Conservation (phyloP, 306 rosid genomes). For the Vigna unguiculata region DNA sequence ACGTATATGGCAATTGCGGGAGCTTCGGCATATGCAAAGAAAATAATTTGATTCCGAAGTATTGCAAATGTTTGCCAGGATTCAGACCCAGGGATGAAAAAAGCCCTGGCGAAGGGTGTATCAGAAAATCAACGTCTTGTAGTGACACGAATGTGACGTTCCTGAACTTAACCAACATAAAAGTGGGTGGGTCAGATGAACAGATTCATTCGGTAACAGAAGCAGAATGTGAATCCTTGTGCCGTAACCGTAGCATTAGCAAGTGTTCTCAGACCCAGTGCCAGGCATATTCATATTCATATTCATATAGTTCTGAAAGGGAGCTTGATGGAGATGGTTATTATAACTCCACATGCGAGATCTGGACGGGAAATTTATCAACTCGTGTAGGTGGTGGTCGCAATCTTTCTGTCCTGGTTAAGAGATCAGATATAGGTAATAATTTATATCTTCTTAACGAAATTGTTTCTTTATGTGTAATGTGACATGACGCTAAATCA, state of each 20-base stretch:
- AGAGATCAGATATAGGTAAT: constrained; percentile 51
- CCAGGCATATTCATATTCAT: constrained; percentile 51
- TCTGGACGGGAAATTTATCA: constrained; percentile 38
- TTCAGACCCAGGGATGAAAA: constrained; percentile 4
- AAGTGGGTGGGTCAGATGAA: neutral
- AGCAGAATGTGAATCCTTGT: constrained; percentile 27
- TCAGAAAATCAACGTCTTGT: neutral
- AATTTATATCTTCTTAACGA: neutral
- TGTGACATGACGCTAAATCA: too few relatives aligned
- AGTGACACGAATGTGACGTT: neutral
- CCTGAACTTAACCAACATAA: constrained; percentile 32
- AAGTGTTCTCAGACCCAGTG: neutral
- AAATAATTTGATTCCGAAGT: neutral
- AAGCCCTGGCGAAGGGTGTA: constrained; percentile 33
- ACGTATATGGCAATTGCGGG: constrained; percentile 46
- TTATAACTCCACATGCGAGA: neutral
- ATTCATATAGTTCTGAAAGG: constrained; percentile 26
- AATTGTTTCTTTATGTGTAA: neutral
- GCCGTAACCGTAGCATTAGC: neutral
- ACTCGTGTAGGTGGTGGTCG: constrained; percentile 22
- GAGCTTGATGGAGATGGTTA: too few relatives aligned
- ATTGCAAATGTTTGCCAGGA: constrained; percentile 61
- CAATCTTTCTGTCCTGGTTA: constrained; percentile 36
- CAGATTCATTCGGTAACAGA: accelerated
- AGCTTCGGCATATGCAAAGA: constrained; percentile 43